A percentile compares a stretch with the other conserved stretches of the same genome.
phyloP scores from a whole-genome alignment of 495 filamentous ascomycete genomes.

The Saxophila tyrrhenica region DNA sequence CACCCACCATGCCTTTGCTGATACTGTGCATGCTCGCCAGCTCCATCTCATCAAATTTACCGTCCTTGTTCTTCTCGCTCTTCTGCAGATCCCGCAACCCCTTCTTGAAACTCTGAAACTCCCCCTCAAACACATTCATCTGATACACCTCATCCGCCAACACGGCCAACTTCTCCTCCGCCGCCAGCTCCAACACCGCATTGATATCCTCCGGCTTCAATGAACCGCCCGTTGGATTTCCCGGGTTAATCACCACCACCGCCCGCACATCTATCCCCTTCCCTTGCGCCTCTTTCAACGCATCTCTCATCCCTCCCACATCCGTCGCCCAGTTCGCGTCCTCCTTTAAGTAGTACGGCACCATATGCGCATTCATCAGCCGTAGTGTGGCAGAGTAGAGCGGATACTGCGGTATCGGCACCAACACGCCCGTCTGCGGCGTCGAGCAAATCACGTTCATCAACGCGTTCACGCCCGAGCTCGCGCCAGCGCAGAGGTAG shows the following conservation, averaged over 20 bases:
- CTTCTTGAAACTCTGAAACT: slow-evolving; percentile 92
- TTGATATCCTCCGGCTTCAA: slow-evolving; percentile 67
- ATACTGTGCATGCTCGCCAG: slow-evolving; percentile 50
- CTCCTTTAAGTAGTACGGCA: slow-evolving; percentile 90
- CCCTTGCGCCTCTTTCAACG: slow-evolving; percentile 57
- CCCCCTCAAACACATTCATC: slow-evolving; percentile 89
- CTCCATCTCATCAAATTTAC: slow-evolving; percentile 74
- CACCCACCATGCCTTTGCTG: slow-evolving; percentile 96
- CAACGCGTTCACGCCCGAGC: slow-evolving; percentile 85
- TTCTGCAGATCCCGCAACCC: slow-evolving; percentile 74
- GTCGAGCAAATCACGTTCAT: slow-evolving; percentile 76
- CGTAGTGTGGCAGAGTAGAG: slow-evolving; percentile 91
- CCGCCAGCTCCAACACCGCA: slow-evolving; percentile 70
- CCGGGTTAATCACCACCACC: slow-evolving; percentile 95
- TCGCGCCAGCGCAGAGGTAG: slow-evolving; percentile 83
- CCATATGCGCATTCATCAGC: slow-evolving; percentile 71
- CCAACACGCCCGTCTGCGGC: slow-evolving; percentile 71
- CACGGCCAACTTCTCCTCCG: slow-evolving; percentile 74
- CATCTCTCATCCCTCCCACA: slow-evolving; percentile 55
- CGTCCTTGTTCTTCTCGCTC: slow-evolving; percentile 39
- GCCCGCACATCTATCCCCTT: slow-evolving; percentile 77
- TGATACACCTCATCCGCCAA: slow-evolving; percentile 98
- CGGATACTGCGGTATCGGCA: slow-evolving; percentile 96
- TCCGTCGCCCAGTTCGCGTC: slow-evolving; percentile 76
- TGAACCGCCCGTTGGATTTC: slow-evolving; percentile 89